These are phyloP conservation scores for Aureobasidium sp. DNA, from an alignment of 2,329 filamentous ascomycete genomes.

Conservation along the genomic window DNA sequence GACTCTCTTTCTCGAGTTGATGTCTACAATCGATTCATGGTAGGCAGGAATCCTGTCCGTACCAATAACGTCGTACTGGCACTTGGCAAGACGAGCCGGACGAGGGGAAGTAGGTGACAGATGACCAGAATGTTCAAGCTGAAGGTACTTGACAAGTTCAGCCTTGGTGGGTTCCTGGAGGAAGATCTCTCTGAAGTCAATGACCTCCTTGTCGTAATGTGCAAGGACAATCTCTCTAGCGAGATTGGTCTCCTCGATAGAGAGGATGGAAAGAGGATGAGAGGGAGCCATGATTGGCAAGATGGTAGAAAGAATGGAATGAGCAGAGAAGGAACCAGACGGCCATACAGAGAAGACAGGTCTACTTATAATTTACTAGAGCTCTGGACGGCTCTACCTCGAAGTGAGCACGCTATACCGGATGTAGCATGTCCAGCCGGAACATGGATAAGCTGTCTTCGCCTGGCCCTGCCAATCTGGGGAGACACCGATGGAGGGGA, in stretches of 20 bases:
- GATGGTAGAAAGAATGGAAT: neutral
- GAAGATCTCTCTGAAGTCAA: constrained; percentile 26
- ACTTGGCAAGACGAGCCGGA: constrained; percentile 43
- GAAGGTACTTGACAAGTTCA: constrained; percentile 27
- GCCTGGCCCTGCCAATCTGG: neutral
- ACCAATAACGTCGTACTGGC: constrained; percentile 52
- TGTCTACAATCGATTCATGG: constrained; percentile 44
- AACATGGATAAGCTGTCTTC: neutral
- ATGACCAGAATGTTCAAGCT: constrained; percentile 26
- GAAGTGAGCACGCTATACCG: neutral
- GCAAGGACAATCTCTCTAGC: constrained; percentile 23
- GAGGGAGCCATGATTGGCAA: constrained; percentile 12
- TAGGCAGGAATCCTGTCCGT: constrained; percentile 47
- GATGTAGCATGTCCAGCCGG: neutral
- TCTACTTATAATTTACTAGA: constrained; percentile 1
- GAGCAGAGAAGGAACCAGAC: neutral
- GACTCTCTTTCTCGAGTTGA: constrained; percentile 21
- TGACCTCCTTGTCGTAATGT: constrained; percentile 22
- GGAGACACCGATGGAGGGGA: neutral
- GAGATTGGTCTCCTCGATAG: constrained; percentile 21
- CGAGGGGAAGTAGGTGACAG: constrained; percentile 20
- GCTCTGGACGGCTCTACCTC: neutral
- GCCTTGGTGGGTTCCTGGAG: constrained; percentile 31
- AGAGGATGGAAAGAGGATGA: constrained; percentile 21
- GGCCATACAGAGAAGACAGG: neutral